Base-by-base conservation (phyloP, 306 rosid species). In the Prunus mongolica region DNA sequence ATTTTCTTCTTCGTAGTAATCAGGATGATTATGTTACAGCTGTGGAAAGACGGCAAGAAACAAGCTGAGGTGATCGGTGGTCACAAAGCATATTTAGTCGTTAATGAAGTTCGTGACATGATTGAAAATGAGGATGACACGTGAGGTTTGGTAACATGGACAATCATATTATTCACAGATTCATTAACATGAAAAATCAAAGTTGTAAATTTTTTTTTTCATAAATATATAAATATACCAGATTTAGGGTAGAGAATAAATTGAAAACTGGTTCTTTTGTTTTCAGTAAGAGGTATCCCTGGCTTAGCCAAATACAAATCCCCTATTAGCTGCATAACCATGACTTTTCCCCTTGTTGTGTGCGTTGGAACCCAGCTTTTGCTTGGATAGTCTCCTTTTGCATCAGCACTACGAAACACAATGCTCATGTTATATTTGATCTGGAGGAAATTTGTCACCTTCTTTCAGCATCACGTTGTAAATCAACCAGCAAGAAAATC, bases 11-110 rank as follows among this genome's bases (percentile, higher is more conserved):
- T 14, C 28, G 8, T 54, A 30, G 13, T 70, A 65, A 51, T 44
- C 52, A 54, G 69, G 73, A 66, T 67, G 50, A 30, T 78, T 50
- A 14, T 65, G 73, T 86, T 81, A 73, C 96, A 93, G 97, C 84
- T 93, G 30, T 93, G 98, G 97, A 91, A 78, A 84, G 87, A 89
- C 68, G 72, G 93, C 76, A 78, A 84, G 84, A 93, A 90, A 72
- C 89, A 86, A 81, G 91, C 82, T 27, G 97, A 93, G 84, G 93
- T 90, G 72, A 82, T 91, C 1, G 97, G 98, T 57, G 87, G 91
- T 80, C 90, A 91, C 80, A 93, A 90, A 81, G 89, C 90, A 22
- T 78, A 89, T 84, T 79, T 86, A 71, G 92, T 91, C 12, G 66
- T 90, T 50, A 88, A 80, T 61, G 98, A 93, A 79, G 84, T 93